Evolutionary conservation across 805 yeast genomes (phyloP).

Genomic region (Wickerhamomyces chaumierensis): DNA sequence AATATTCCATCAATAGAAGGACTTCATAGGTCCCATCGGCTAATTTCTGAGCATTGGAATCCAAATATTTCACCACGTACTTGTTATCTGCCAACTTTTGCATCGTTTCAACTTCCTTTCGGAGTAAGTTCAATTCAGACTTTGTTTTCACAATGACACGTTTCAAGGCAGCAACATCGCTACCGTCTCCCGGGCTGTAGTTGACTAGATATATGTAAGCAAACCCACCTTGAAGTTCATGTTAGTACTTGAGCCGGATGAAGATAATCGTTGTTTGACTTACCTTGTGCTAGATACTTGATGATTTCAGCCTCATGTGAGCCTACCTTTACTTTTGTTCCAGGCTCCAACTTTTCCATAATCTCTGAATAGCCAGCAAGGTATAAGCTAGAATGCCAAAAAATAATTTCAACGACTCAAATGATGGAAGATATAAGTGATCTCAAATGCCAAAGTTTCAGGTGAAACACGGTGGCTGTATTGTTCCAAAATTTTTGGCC

Average conservation of each 20-base stretch:
- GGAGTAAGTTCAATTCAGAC: conserved; percentile 47
- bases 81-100: conserved; percentile 42
- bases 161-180: conserved; percentile 54
- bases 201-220: conserved; percentile 67
- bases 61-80: conserved; percentile 58
- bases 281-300: conserved; percentile 53
- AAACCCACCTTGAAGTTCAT: conserved; percentile 43
- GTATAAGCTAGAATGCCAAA: too few relatives aligned
- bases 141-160: conserved; percentile 67
- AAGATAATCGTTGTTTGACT: too few relatives aligned
- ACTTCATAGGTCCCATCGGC: conserved; percentile 63
- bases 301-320: conserved; percentile 42
- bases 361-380: too few relatives aligned
- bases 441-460: too few relatives aligned
- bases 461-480: too few relatives aligned
- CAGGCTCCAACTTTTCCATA: conserved; percentile 27
- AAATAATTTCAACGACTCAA: too few relatives aligned
- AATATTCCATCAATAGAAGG: conserved; percentile 82
- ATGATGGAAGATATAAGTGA: too few relatives aligned
- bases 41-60: conserved; percentile 62
- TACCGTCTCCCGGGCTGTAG: conserved; percentile 36
- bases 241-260: conserved; percentile 4
- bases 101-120: conserved; percentile 78
- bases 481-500: too few relatives aligned
- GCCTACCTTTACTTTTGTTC: conserved; percentile 51